These are phyloP conservation scores for Fusarium chaquense DNA, from an alignment of 2,329 filamentous ascomycete species.

Conservation along the genomic window DNA sequence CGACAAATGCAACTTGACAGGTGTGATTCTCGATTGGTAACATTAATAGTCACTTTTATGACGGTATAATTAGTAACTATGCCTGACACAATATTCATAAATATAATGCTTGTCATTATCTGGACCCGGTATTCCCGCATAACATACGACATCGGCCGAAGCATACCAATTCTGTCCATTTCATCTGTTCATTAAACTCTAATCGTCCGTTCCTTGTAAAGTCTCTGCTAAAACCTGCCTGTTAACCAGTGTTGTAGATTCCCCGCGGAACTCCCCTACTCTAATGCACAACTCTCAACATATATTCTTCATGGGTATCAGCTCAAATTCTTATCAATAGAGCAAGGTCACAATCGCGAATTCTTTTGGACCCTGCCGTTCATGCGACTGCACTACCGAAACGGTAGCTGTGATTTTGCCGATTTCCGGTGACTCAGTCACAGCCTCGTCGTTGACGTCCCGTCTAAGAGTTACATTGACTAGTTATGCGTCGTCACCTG, in stretches of 20 bases:
- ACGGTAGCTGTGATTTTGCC: slow-evolving; percentile 53
- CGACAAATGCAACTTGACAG: neutral
- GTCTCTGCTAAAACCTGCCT: neutral
- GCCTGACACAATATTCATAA: too few relatives aligned
- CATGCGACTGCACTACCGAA: too few relatives aligned
- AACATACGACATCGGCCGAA: neutral
- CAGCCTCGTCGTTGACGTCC: slow-evolving; percentile 63
- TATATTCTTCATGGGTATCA: slow-evolving; percentile 42
- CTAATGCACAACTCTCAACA: slow-evolving; percentile 40
- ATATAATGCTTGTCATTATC: neutral
- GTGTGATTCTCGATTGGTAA: neutral
- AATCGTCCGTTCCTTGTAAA: neutral
- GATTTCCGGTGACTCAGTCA: slow-evolving; percentile 60
- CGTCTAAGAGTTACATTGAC: slow-evolving; percentile 66
- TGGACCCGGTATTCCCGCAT: neutral
- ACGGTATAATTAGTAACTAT: neutral
- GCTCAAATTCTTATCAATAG: slow-evolving; percentile 55
- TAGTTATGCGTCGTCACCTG: slow-evolving; percentile 62
- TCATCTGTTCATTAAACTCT: neutral
- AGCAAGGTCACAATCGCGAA: too few relatives aligned
- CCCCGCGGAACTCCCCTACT: slow-evolving; percentile 29
- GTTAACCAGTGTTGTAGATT: slow-evolving; percentile 36
- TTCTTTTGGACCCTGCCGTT: too few relatives aligned
- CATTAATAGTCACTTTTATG: neutral
- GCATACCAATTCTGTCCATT: neutral